Percentiles rank a stretch among this genome's conserved stretches.
Evolutionary conservation across 2,329 filamentous ascomycete species (phyloP).

Genomic region (Trichophaea hybrida): DNA sequence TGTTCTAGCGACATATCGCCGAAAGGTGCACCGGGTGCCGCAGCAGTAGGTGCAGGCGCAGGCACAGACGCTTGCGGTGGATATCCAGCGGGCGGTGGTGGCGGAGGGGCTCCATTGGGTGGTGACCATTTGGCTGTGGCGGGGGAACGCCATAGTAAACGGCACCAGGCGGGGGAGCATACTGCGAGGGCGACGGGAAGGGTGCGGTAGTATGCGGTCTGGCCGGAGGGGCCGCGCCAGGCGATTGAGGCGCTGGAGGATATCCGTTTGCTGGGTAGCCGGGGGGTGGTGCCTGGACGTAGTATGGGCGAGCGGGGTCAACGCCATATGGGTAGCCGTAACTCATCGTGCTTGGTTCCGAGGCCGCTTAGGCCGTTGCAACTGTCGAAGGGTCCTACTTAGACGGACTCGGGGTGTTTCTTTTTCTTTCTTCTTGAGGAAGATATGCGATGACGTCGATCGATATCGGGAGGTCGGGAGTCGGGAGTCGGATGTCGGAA

Average conservation of each 20-base stretch:
- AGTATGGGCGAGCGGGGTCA: neutral
- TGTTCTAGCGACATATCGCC: neutral
- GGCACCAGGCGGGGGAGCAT: slow-evolving; percentile 1
- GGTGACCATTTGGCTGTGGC: neutral
- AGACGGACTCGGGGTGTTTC: neutral
- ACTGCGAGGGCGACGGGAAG: neutral
- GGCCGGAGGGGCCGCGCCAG: neutral
- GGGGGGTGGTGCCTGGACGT: neutral
- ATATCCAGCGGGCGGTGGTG: neutral
- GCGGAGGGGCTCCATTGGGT: neutral
- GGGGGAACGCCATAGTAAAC: slow-evolving; percentile 1
- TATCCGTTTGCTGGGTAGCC: slow-evolving; percentile 1
- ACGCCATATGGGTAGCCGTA: neutral
- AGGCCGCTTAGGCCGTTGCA: neutral
- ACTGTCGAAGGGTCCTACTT: neutral
- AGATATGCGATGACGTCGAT: neutral
- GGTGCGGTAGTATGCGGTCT: slow-evolving; percentile 4
- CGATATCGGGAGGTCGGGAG: neutral
- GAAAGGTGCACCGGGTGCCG: neutral
- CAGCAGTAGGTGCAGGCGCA: neutral
- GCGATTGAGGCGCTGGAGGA: slow-evolving; percentile 1
- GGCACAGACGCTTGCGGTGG: neutral
- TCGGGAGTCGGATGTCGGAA: neutral
- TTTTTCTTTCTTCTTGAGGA: neutral
- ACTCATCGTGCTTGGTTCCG: neutral